These are phyloP conservation scores for Rhododendron ferrugineum DNA, from an alignment of 148 eudicot genomes.

Conservation along the genomic window DNA sequence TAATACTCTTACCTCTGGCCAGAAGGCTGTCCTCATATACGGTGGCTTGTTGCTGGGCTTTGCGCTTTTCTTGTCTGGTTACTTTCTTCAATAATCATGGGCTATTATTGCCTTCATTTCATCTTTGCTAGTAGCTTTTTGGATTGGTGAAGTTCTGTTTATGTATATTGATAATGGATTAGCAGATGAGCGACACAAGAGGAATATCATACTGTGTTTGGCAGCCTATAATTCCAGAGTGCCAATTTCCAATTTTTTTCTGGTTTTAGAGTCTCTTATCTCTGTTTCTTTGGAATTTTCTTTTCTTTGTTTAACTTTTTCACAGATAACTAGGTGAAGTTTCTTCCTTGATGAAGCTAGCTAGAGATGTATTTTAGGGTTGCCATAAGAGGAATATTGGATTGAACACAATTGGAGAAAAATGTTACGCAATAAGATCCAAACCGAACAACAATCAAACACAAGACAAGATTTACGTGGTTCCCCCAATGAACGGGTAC, in stretches of 20 bases:
- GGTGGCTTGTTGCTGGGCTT: conserved; percentile 74
- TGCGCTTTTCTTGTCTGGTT: conserved; percentile 76
- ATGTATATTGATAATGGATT: background rate
- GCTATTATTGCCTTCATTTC: background rate
- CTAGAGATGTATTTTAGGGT: background rate
- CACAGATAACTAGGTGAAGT: background rate
- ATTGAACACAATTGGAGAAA: background rate
- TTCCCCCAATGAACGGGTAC: background rate
- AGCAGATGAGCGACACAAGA: background rate
- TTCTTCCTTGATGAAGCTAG: background rate
- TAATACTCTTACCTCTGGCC: conserved; percentile 85
- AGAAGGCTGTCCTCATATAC: conserved; percentile 79
- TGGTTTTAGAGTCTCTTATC: background rate
- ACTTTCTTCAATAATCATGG: conserved; percentile 63
- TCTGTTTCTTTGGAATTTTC: background rate
- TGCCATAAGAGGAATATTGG: background rate
- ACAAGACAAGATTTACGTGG: background rate
- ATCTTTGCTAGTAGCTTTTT: background rate
- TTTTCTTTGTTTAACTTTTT: background rate
- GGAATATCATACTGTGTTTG: background rate
- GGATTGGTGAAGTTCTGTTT: background rate
- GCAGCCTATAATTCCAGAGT: background rate
- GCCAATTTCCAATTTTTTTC: background rate
- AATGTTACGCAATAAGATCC: background rate
- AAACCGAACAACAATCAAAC: background rate